Percentiles rank a stretch among this genome's conserved stretches.
Evolutionary conservation across 2,329 filamentous ascomycete species (phyloP).

Genomic region (Aspergillus oerlinghausenensis): DNA sequence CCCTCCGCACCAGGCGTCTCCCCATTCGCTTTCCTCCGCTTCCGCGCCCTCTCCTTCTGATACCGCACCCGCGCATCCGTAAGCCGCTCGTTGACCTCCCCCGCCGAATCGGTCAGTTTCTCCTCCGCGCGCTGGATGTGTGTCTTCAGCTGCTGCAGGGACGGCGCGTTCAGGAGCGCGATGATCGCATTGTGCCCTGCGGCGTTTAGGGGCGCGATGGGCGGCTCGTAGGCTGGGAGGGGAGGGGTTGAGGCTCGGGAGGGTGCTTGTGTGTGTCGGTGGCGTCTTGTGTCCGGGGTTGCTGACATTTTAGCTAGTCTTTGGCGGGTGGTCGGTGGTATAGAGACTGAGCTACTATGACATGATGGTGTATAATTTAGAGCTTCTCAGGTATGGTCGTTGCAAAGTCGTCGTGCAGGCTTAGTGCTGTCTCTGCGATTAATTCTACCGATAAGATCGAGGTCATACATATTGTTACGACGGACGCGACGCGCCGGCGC

Average conservation of each 20-base stretch:
- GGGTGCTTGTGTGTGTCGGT: not conserved
- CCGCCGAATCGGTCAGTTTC: conserved; percentile 47
- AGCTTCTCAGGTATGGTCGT: not conserved
- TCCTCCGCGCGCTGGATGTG: conserved; percentile 46
- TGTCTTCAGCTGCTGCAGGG: conserved; percentile 43
- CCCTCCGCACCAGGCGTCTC: conserved; percentile 17
- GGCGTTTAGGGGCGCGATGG: conserved; percentile 48
- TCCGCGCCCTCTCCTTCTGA: conserved; percentile 32
- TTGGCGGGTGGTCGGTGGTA: not conserved
- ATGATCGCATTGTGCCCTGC: conserved; percentile 45
- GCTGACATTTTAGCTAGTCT: not conserved
- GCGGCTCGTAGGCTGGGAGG: conserved; percentile 51
- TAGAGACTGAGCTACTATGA: not conserved
- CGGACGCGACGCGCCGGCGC: conserved; percentile 27
- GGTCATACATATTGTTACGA: not conserved
- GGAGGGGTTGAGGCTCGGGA: conserved; percentile 10
- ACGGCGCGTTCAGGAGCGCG: conserved; percentile 39
- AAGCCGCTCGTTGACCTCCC: conserved; percentile 54
- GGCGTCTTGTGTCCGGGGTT: not conserved
- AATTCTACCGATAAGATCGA: conserved; percentile 5
- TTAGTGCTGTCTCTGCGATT: not conserved
- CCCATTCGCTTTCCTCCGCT: conserved; percentile 12
- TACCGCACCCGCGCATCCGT: conserved; percentile 35
- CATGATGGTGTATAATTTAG: not conserved
- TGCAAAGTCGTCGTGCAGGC: not conserved